Evolutionary conservation across 2,329 filamentous ascomycete species (phyloP), one percentile per base, ranked within the genome.

Genomic region (Beauveria caledonica): DNA sequence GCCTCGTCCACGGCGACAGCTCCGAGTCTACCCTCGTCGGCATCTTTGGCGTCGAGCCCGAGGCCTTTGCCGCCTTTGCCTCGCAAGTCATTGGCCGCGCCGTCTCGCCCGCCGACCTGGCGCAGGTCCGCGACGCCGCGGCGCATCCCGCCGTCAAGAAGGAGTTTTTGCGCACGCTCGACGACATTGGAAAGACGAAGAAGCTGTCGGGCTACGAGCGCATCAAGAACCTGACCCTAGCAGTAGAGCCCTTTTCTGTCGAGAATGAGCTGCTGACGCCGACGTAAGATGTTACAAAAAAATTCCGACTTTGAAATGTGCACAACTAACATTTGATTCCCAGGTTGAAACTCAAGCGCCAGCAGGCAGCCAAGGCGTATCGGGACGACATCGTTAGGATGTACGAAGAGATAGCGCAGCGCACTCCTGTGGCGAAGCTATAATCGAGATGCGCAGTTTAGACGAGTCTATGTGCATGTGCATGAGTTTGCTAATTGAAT

Each of bases 191-290:
- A 48, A 88, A 83, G 77, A 87, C 86, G 76, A 85, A 89, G 73
- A 96, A 94, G 77, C 92, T 99, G 74, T 94, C 96, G 71, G 90
- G 86, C 66, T 97, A 89, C 68, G 94, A 99, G 80, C 85, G 85
- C 64, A 87, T 97, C 51, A 84, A 82, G 71, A 89, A 87, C 66
- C 81, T 88, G 60, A 75, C 87, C 64, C 76, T 99, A 66, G 86
- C 88, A 68, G 67, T 97, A 15, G 94, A 99, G 62, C 94, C 94
- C 1, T 97, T 99, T 68, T 90, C 86, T 1, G 86, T 97, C 65
- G 92, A 96, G 55, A 99, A 99, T 71, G 89, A 96, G 74, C 80
- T 97, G 54, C 76, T 92, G 70, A 94, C 90, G 21, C 90, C 90
- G 23, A 95, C 90, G 89, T 93, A 83, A 85, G 88, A 84, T 59